Evolutionary conservation across 2,329 filamentous ascomycete species (phyloP).

Genomic region (Arthrobotrys entomopaga): DNA sequence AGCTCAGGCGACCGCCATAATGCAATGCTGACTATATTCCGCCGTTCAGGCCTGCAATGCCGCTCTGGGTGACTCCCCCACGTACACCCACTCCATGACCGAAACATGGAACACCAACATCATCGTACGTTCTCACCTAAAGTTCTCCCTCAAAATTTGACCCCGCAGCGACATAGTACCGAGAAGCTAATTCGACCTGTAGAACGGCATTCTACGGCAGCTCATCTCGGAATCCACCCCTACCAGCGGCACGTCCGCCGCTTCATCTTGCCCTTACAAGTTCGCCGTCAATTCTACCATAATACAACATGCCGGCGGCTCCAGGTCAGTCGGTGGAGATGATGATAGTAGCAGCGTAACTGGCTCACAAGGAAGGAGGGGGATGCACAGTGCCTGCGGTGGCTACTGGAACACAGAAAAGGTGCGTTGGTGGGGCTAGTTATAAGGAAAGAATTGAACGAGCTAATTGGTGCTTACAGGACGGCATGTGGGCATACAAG

Average conservation of each 20-base stretch:
- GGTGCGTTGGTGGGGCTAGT: conserved; percentile 53
- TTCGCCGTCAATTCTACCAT: conserved; percentile 98
- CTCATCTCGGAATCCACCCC: conserved; percentile 79
- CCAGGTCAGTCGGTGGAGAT: conserved; percentile 65
- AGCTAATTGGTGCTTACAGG: conserved; percentile 60
- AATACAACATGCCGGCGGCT: conserved; percentile 80
- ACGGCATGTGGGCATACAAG: conserved; percentile 91
- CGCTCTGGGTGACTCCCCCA: conserved; percentile 77
- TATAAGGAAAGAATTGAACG: neutral
- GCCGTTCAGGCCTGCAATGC: conserved; percentile 78
- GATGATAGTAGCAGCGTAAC: conserved; percentile 70
- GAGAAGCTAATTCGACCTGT: conserved; percentile 30
- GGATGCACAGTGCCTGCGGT: conserved; percentile 87
- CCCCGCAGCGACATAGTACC: neutral
- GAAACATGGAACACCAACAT: conserved; percentile 90
- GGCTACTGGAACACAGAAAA: conserved; percentile 92
- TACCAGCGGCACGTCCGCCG: conserved; percentile 61
- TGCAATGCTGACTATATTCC: conserved; percentile 34
- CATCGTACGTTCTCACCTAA: conserved; percentile 72
- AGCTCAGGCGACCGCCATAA: neutral
- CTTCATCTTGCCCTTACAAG: conserved; percentile 75
- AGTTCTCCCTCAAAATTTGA: neutral
- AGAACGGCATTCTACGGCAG: conserved; percentile 80
- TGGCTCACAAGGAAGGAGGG: conserved; percentile 81
- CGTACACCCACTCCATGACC: conserved; percentile 88